These are phyloP conservation scores for Funneliformis mosseae DNA, from an alignment of 192 early-diverging fungal genomes.

Conservation along the genomic window DNA sequence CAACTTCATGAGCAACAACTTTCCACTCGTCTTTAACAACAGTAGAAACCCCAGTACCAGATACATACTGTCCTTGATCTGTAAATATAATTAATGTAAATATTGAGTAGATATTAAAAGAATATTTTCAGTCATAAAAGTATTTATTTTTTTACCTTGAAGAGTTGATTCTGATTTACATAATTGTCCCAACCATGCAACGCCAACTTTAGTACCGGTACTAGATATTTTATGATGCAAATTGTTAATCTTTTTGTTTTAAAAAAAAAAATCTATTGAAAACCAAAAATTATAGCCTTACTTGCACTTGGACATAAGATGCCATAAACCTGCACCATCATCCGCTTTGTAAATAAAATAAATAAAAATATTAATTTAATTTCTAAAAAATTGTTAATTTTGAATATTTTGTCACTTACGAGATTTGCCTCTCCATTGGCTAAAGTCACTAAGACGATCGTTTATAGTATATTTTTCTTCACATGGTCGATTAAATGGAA, in stretches of 20 bases:
- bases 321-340: conserved; percentile 89
- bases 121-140: too few relatives aligned
- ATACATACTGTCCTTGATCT: conserved; percentile 49
- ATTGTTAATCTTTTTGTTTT: background rate
- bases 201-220: conserved; percentile 79
- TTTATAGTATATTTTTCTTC: conserved; percentile 67
- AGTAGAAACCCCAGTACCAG: conserved; percentile 85
- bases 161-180: conserved; percentile 59
- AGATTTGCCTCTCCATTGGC: conserved; percentile 75
- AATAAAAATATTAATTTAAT: background rate
- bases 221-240: conserved; percentile 31
- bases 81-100: background rate
- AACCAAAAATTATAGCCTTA: too few relatives aligned
- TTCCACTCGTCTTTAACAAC: conserved; percentile 89
- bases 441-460: conserved; percentile 83
- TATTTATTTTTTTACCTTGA: conserved; percentile 48
- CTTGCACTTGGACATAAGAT: conserved; percentile 84
- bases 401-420: background rate
- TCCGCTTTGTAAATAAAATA: conserved; percentile 33
- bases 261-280: background rate
- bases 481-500: conserved; percentile 82
- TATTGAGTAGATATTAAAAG: background rate
- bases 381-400: background rate
- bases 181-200: conserved; percentile 83
- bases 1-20: conserved; percentile 93